These are phyloP conservation scores for Zygotorulaspora danielsina DNA, from an alignment of 805 yeast genomes.

Conservation along the genomic window DNA sequence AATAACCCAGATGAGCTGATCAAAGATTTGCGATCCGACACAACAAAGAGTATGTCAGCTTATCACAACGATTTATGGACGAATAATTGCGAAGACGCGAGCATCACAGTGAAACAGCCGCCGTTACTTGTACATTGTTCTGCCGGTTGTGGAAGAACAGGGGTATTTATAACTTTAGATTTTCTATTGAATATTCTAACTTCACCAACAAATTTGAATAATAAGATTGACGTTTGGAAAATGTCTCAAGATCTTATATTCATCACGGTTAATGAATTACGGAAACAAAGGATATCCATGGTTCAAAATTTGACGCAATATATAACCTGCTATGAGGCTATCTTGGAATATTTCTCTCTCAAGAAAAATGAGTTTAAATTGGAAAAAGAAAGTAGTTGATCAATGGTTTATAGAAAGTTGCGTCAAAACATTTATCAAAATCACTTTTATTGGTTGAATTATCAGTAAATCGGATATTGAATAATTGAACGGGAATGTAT, in stretches of 20 bases:
- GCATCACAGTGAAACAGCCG: constrained; percentile 11
- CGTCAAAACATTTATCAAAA: too few species aligned
- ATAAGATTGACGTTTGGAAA: constrained; percentile 41
- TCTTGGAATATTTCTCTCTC: constrained; percentile 31
- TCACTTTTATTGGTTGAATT: too few species aligned
- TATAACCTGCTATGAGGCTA: constrained; percentile 63
- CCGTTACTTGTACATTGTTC: constrained; percentile 84
- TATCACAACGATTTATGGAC: constrained; percentile 11
- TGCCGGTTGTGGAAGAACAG: constrained; percentile 96
- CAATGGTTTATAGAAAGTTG: too few species aligned
- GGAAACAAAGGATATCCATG: constrained; percentile 71
- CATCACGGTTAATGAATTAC: constrained; percentile 54
- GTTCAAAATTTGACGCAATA: constrained; percentile 73
- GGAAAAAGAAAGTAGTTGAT: neutral
- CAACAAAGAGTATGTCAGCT: constrained; percentile 9
- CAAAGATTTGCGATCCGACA: constrained; percentile 15
- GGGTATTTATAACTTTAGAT: constrained; percentile 75
- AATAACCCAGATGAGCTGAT: constrained; percentile 16
- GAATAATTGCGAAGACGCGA: neutral
- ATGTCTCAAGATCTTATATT: constrained; percentile 51
- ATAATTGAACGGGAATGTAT: too few species aligned
- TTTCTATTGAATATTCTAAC: constrained; percentile 35
- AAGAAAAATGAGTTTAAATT: constrained; percentile 8
- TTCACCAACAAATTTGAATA: constrained; percentile 36
- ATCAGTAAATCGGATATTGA: too few species aligned